Evolutionary conservation across 495 filamentous ascomycete species (phyloP), one percentile per base, ranked within the genome.

Genomic region (Daldinia grandis): DNA sequence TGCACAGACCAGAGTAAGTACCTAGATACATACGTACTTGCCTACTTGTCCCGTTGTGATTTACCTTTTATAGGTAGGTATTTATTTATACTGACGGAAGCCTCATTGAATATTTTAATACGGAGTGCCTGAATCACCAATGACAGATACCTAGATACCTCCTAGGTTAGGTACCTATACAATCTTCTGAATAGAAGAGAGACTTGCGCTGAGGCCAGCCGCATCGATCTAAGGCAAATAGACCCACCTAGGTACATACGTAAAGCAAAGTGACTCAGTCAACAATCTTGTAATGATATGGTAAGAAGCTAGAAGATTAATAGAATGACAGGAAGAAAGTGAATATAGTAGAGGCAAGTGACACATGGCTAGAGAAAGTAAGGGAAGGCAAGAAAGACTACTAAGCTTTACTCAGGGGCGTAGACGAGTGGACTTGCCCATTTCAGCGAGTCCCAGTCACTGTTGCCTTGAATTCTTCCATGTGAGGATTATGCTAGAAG

Each of bases 21-120:
- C 60, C 47, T 63, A 72, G 56, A 37, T 35, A 47, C 62, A 37
- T 35, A 47, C 62, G 50, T 54, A 30, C 50, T 54, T 54, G 27
- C 25, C 19, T n/a, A 5, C 50, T 1, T 9, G 24, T 21, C 4
- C 15, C 31, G 19, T 54, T 21, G 30, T 35, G 17, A 37, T 24
- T 2, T 56, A 15, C 14, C n/a, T n/a, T n/a, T 53, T 28, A 55
- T 19, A n/a, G n/a, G n/a, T n/a, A n/a, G n/a, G n/a, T n/a, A n/a
- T n/a, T n/a, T n/a, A 33, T 33, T 19, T 56, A 25, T 28, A 56
- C 10, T 17, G 5, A n/a, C 15, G 30, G 47, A 51, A 27, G 31
- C 44, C 44, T 59, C n/a, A 30, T 3, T 30, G 49, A 30, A 30
- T 0, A n/a, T n/a, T 27, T 53, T 30, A 28, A 15, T 25, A 30